Evolutionary conservation across 495 filamentous ascomycete species (phyloP), one percentile per base, ranked within the genome.

Genomic region (Pseudoneurospora amorphoporcata): DNA sequence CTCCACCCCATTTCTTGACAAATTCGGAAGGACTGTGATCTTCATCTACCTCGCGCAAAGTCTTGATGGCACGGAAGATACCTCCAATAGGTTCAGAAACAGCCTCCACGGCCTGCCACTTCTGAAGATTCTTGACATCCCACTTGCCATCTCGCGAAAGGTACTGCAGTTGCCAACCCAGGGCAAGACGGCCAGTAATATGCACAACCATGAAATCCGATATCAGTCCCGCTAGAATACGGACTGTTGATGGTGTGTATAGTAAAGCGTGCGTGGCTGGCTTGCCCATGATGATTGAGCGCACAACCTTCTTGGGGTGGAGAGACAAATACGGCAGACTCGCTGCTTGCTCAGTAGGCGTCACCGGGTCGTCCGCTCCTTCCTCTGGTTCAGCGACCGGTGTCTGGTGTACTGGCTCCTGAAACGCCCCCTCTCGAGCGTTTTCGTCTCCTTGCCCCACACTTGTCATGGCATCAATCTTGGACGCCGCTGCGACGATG

Each of bases 51-150:
- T 95, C 92, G 29, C 94, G 88, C 4, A 96, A 86, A 69, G 93
- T 96, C 82, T 97, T 97, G 83, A 97, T 90, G 4, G 92, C 93
- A 3, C 90, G 88, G 79, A 97, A 97, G 17, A 92, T 84, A 39
- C 89, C 88, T 5, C 81, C 88, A 68, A 98, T 95, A 7, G 90
- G 89, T 32, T 87, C 85, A 1, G 93, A 95, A 29, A 97, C 92
- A 2, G 94, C 90, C 9, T 82, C 79, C 1, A 96, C 91, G 39
- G 88, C 87, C 75, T 91, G 86, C 95, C 95, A 98, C 76, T 98
- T 98, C 71, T 86, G 90, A 14, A 97, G 88, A 79, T 98, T 98
- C 84, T 98, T 98, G 72, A 98, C 92, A 78, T 97, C 94, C 95
- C 95, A 98, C 83, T 98, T 98, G 14, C 94, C 94, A 71, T 92